phyloP scores from a whole-genome alignment of 768 basidiomycete genomes.

The Hygrophorus russula region DNA sequence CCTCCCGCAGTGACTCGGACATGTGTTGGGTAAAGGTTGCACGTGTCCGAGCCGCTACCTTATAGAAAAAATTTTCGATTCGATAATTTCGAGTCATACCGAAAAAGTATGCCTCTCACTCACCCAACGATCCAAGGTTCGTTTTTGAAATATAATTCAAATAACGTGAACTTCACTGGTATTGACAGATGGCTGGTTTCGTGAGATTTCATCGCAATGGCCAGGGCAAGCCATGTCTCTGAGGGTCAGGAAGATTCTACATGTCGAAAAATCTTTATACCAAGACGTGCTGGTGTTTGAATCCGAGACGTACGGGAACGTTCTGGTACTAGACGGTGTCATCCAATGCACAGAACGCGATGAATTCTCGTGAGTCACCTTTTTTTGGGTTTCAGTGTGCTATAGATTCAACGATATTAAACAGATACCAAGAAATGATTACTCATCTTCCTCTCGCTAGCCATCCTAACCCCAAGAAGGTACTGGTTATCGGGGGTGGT shows the following conservation, averaged over 20 bases:
- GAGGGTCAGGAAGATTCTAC: slow-evolving; percentile 91
- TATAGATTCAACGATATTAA: background rate
- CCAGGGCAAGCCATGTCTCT: slow-evolving; percentile 96
- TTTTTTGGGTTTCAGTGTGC: background rate
- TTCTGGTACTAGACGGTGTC: slow-evolving; percentile 88
- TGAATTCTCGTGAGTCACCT: slow-evolving; percentile 83
- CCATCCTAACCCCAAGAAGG: slow-evolving; percentile 92
- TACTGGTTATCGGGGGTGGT: slow-evolving; percentile 95
- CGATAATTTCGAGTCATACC: too few species aligned
- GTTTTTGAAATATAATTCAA: slow-evolving; percentile 1
- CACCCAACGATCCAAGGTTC: slow-evolving; percentile 47
- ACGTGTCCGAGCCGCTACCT: too few species aligned
- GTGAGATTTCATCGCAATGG: slow-evolving; percentile 93
- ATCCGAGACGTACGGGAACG: slow-evolving; percentile 94
- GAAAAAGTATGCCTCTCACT: slow-evolving; percentile 36
- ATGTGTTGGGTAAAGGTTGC: too few species aligned
- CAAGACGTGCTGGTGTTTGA: slow-evolving; percentile 98
- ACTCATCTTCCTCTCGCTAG: slow-evolving; percentile 91
- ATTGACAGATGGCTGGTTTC: slow-evolving; percentile 83
- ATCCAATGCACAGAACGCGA: slow-evolving; percentile 98
- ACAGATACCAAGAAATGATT: slow-evolving; percentile 98
- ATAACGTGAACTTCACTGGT: background rate
- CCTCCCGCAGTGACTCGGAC: too few species aligned
- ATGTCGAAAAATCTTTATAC: slow-evolving; percentile 85
- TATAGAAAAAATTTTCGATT: background rate